Evolutionary conservation across 2,329 filamentous ascomycete genomes (phyloP).

Genomic region (Penicillium sclerotigenum): DNA sequence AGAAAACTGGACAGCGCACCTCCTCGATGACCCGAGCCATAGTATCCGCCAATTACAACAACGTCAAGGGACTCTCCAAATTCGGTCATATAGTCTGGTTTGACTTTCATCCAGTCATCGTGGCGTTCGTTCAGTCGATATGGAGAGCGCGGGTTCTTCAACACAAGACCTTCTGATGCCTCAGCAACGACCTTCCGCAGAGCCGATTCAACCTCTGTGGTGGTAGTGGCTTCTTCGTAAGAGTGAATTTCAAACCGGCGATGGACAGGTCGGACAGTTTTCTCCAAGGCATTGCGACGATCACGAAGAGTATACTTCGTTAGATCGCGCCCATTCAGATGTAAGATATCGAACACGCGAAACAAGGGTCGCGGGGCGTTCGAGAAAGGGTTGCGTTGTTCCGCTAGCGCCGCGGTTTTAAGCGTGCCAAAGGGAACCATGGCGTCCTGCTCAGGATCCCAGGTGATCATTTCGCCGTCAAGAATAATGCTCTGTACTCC

Average conservation of each 20-base stretch:
- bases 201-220: conserved; percentile 72
- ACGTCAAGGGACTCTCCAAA: conserved; percentile 93
- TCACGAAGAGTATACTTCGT: conserved; percentile 81
- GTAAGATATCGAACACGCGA: conserved; percentile 85
- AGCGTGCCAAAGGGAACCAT: conserved; percentile 88
- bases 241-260: conserved; percentile 80
- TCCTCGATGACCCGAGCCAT: conserved; percentile 79
- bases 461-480: conserved; percentile 98
- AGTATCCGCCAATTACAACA: conserved; percentile 87
- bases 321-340: conserved; percentile 75
- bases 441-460: conserved; percentile 82
- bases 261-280: conserved; percentile 65
- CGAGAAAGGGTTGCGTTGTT: conserved; percentile 68
- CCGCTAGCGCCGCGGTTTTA: conserved; percentile 81
- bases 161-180: conserved; percentile 81
- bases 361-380: conserved; percentile 72
- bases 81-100: conserved; percentile 96
- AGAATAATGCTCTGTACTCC: conserved; percentile 83
- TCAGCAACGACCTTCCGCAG: conserved; percentile 82
- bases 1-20: conserved; percentile 81
- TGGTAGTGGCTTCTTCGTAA: conserved; percentile 63
- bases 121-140: conserved; percentile 88
- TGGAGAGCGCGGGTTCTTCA: conserved; percentile 86
- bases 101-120: conserved; percentile 97
- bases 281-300: conserved; percentile 70